Evolutionary conservation across 768 basidiomycete genomes (phyloP).

Genomic region (Phanerodontia chrysosporium): DNA sequence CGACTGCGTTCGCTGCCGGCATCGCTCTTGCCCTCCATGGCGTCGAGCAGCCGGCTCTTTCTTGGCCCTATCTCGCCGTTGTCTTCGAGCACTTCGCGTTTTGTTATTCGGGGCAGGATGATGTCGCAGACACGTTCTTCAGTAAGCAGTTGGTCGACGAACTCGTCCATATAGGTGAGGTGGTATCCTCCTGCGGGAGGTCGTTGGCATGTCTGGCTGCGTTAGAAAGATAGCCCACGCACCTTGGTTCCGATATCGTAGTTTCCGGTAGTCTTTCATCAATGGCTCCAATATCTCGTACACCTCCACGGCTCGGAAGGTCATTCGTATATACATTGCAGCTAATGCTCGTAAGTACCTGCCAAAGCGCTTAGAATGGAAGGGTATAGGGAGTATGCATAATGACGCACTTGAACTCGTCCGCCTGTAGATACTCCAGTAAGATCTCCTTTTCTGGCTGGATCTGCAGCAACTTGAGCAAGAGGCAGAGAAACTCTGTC

Average conservation of each 20-base stretch:
- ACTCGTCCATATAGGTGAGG: slow-evolving; percentile 89
- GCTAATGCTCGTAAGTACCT: slow-evolving; percentile 94
- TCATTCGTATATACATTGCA: slow-evolving; percentile 92
- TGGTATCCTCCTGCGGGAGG: slow-evolving; percentile 70
- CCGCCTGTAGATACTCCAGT: slow-evolving; percentile 90
- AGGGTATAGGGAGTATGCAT: background rate
- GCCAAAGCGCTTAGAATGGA: background rate
- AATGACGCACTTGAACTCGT: slow-evolving; percentile 92
- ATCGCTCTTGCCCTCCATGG: slow-evolving; percentile 74
- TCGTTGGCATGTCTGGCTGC: background rate
- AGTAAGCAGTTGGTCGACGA: slow-evolving; percentile 74
- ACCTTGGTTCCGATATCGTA: slow-evolving; percentile 81
- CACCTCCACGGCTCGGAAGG: slow-evolving; percentile 85
- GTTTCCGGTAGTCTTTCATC: slow-evolving; percentile 89
- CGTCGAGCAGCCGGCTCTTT: slow-evolving; percentile 82
- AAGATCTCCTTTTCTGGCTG: slow-evolving; percentile 98
- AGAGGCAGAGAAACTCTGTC: slow-evolving; percentile 88
- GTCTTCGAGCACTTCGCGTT: slow-evolving; percentile 86
- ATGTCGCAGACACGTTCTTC: slow-evolving; percentile 96
- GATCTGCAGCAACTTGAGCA: slow-evolving; percentile 91
- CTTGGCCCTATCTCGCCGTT: slow-evolving; percentile 84
- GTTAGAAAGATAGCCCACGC: slow-evolving; percentile 21
- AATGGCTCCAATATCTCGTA: slow-evolving; percentile 93
- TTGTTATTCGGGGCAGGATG: slow-evolving; percentile 86
- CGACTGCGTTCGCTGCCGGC: slow-evolving; percentile 38